Conservation (phyloP, 1,284 basidiomycete genomes). For the Ceratobasidium sp. region DNA sequence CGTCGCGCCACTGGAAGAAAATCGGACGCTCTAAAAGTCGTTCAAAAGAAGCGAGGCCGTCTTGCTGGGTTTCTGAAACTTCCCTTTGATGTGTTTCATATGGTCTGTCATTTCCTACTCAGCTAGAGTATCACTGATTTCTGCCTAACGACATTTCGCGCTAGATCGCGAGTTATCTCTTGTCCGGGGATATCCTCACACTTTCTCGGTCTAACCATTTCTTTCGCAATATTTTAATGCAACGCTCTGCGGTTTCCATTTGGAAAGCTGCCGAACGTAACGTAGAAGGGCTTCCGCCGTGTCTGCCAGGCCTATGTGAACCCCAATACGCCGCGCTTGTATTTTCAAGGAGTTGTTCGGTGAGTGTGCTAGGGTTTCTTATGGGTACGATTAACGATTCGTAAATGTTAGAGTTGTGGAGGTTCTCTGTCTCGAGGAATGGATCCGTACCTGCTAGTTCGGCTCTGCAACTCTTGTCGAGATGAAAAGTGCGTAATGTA, state of each 20-base stretch:
- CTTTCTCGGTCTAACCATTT: not conserved
- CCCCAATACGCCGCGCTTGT: slow-evolving; percentile 16
- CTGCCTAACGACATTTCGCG: no score
- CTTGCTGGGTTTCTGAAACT: no score
- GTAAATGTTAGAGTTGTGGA: not conserved
- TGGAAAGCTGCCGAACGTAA: slow-evolving; percentile 1
- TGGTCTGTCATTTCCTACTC: no score
- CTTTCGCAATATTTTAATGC: not conserved
- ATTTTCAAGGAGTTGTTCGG: slow-evolving; percentile 16
- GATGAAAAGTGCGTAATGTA: not conserved
- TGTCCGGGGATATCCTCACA: not conserved
- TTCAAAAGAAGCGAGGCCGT: no score
- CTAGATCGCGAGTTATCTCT: slow-evolving; percentile 3
- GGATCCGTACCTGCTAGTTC: slow-evolving; percentile 14
- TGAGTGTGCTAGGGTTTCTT: slow-evolving; percentile 2
- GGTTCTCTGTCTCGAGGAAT: not conserved
- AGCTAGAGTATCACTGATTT: no score
- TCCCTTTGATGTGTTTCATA: no score
- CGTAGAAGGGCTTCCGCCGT: slow-evolving; percentile 1
- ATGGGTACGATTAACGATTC: not conserved
- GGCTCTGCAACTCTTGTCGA: slow-evolving; percentile 7
- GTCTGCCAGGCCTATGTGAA: slow-evolving; percentile 3
- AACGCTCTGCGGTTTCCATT: not conserved
- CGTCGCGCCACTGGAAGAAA: no score
- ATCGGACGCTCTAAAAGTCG: no score